Conservation (phyloP, 2,329 filamentous ascomycete species). For the Emericellopsis cladophorae region DNA sequence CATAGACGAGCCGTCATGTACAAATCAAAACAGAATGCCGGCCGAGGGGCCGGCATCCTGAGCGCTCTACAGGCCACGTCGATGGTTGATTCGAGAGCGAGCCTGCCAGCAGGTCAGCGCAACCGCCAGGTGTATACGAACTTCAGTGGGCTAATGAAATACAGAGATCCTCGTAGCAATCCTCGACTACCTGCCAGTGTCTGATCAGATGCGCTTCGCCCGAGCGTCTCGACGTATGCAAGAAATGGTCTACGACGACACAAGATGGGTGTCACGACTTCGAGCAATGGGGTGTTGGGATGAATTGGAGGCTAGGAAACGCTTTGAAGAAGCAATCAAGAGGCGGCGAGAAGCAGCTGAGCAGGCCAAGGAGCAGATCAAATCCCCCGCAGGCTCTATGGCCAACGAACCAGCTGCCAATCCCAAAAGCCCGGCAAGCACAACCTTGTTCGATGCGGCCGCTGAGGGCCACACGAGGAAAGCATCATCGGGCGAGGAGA, state of each 20-base stretch:
- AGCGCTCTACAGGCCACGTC: conserved; percentile 68
- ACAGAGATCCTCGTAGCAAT: conserved; percentile 78
- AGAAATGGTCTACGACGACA: conserved; percentile 98
- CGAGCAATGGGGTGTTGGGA: conserved; percentile 88
- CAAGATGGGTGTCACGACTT: conserved; percentile 80
- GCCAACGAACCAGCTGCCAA: conserved; percentile 3
- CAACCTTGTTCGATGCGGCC: conserved; percentile 63
- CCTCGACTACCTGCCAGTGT: conserved; percentile 76
- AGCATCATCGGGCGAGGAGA: conserved; percentile 41
- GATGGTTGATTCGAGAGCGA: conserved; percentile 66
- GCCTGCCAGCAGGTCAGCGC: conserved; percentile 63
- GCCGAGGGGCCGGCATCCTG: conserved; percentile 45
- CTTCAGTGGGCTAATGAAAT: too few species aligned
- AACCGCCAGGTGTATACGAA: conserved; percentile 6
- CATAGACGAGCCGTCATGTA: not conserved
- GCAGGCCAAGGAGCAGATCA: conserved; percentile 6
- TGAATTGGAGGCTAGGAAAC: conserved; percentile 68
- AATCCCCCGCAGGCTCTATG: not conserved
- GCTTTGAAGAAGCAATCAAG: conserved; percentile 61
- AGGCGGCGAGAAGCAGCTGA: conserved; percentile 42
- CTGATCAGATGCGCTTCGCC: conserved; percentile 77
- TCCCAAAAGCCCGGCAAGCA: conserved; percentile 4
- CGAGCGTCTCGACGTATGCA: conserved; percentile 74
- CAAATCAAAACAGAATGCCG: not conserved
- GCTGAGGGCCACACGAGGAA: conserved; percentile 9